phyloP scores from a whole-genome alignment of 1,139 yeast genomes.

The Debaryomyces robertsiae region DNA sequence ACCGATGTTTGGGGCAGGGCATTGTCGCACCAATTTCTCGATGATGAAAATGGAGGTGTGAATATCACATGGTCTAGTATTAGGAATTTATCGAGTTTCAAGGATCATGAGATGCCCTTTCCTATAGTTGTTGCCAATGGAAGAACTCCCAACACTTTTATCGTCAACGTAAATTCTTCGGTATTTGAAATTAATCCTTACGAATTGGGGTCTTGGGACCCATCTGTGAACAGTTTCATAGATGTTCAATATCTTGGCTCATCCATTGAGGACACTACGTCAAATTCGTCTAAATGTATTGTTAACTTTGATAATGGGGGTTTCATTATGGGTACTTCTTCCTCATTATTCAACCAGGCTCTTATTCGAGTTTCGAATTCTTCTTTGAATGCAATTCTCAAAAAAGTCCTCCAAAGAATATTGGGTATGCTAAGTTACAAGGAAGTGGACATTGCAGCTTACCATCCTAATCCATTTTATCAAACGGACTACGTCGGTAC shows the following conservation, averaged over 20 bases:
- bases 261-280: constrained; percentile 29
- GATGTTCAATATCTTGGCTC: constrained; percentile 42
- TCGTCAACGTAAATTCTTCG: constrained; percentile 42
- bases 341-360: constrained; percentile 45
- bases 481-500: constrained; percentile 20
- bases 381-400: constrained; percentile 25
- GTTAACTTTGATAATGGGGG: constrained; percentile 48
- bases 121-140: constrained; percentile 46
- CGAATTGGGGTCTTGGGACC: constrained; percentile 52
- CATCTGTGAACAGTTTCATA: constrained; percentile 33
- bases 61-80: constrained; percentile 45
- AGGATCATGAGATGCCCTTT: constrained; percentile 42
- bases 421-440: constrained; percentile 27
- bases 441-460: constrained; percentile 43
- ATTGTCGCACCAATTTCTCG: constrained; percentile 39
- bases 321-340: constrained; percentile 48
- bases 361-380: constrained; percentile 25
- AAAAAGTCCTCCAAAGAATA: constrained; percentile 29
- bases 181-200: constrained; percentile 44
- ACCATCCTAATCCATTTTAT: constrained; percentile 45
- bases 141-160: constrained; percentile 36
- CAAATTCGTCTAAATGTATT: constrained; percentile 30
- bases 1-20: constrained; percentile 53
- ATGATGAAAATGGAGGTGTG: constrained; percentile 27
- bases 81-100: constrained; percentile 28